phyloP scores from a whole-genome alignment of 441 rosid genomes.

The Gossypium aridum region DNA sequence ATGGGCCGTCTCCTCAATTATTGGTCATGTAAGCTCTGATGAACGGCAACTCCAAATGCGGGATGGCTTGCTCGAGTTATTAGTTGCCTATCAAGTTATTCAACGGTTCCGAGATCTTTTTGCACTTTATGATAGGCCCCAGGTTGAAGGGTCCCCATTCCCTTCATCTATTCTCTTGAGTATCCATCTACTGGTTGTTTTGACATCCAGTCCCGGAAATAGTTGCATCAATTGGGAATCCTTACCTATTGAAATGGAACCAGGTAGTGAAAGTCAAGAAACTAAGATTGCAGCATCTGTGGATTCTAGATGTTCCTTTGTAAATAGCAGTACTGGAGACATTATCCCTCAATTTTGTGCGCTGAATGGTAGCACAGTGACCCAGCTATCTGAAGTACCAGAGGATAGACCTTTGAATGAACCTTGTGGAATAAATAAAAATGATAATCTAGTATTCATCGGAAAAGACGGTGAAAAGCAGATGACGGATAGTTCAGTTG shows the following conservation, averaged over 20 bases:
- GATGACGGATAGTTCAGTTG: conserved; percentile 16
- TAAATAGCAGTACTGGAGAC: conserved; percentile 29
- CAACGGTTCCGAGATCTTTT: conserved; percentile 68
- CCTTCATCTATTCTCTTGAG: conserved; percentile 70
- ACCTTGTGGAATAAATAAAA: conserved; percentile 17
- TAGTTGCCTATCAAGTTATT: conserved; percentile 69
- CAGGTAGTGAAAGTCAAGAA: conserved; percentile 25
- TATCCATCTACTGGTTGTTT: conserved; percentile 57
- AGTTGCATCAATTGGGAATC: conserved; percentile 45
- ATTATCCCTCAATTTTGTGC: conserved; percentile 21
- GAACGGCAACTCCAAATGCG: conserved; percentile 57
- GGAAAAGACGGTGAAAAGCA: conserved; percentile 28
- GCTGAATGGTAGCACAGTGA: conserved; percentile 20
- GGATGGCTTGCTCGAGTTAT: conserved; percentile 66
- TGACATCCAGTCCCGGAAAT: conserved; percentile 41
- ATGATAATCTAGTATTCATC: conserved; percentile 18
- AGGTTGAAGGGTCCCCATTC: conserved; percentile 76
- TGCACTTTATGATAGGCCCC: conserved; percentile 82
- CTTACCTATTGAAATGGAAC: conserved; percentile 30
- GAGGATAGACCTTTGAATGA: conserved; percentile 32
- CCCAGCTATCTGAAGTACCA: conserved; percentile 23
- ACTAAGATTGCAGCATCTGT: conserved; percentile 23
- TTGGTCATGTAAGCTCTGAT: conserved; percentile 57
- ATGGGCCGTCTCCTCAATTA: conserved; percentile 47
- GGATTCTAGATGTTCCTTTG: conserved; percentile 18